Evolutionary conservation across 2,329 filamentous ascomycete genomes (phyloP), one percentile per base, ranked within the genome.

Genomic region (Aspergillus ibericus): DNA sequence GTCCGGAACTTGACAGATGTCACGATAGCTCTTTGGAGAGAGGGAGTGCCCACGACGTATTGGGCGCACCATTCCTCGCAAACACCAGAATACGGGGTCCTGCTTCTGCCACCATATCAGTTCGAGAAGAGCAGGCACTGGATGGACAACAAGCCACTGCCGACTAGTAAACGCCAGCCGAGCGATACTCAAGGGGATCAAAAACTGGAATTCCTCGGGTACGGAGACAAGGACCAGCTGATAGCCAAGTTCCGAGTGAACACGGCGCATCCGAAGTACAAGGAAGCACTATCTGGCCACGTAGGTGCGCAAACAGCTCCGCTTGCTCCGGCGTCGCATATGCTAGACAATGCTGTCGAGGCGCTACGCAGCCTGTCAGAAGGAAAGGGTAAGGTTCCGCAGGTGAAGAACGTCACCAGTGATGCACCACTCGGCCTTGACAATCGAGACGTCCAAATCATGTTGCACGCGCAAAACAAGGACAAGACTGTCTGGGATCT

Each of bases 21-120:
- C 5, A 76, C 72, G 0, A 29, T 70, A 1, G 55, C 55, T 0
- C 68, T 83, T 0, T 83, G 81, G 81, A 75, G 74, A 18, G 53
- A 63, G 2, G 76, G 79, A 0, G 5, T 78, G 0, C 36, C 54
- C 0, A 63, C 74, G 0, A 51, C 66, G 0, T 78, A 75, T 60
- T 82, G 80, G 81, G 56, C 68, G 0, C 72, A 76, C 38, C 71
- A 74, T 36, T 13, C 22, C 0, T 46, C 5, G 0, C 75, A 81
- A 53, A 68, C 59, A 0, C 0, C 8, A 3, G 53, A 67, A 6
- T 75, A 72, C 52, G 27, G 44, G 1, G 46, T 59, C 0, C 4
- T 78, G 1, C 32, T 72, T 1, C 66, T 81, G 0, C 79, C 78
- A 0, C 76, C 79, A 0, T 80, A 81, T 48, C 78, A 80, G 47